Evolutionary conservation across 2,329 filamentous ascomycete species (phyloP).

Genomic region (Neofusicoccum cordaticola): DNA sequence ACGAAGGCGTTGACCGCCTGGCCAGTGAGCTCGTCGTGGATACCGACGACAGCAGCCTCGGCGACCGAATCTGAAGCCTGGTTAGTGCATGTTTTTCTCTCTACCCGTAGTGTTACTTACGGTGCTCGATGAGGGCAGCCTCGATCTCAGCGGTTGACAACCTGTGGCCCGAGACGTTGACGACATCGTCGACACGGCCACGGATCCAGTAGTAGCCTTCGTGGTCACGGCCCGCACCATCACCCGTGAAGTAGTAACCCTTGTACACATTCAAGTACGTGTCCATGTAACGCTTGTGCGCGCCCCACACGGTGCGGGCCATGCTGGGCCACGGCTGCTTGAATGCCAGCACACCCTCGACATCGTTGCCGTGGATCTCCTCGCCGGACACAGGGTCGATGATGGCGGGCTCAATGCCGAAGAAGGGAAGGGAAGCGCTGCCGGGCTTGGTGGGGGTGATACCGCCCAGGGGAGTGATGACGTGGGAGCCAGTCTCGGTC

Average conservation of each 20-base stretch:
- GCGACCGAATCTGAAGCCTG: constrained; percentile 63
- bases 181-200: constrained; percentile 95
- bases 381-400: constrained; percentile 94
- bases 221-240: constrained; percentile 92
- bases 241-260: constrained; percentile 94
- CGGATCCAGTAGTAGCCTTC: constrained; percentile 99
- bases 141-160: constrained; percentile 97
- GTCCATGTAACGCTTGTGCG: constrained; percentile 98
- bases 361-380: constrained; percentile 91
- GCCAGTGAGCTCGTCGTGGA: constrained; percentile 88
- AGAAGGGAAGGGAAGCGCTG: constrained; percentile 93
- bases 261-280: constrained; percentile 98
- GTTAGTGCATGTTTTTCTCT: constrained; percentile 22
- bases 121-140: constrained; percentile 90
- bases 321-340: constrained; percentile 99
- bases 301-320: constrained; percentile 95
- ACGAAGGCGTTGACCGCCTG: constrained; percentile 98
- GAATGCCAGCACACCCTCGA: constrained; percentile 94
- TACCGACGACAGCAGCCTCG: constrained; percentile 92
- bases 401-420: constrained; percentile 95
- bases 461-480: constrained; percentile 89
- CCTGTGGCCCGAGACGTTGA: constrained; percentile 95
- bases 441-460: constrained; percentile 96
- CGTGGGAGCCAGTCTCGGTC: constrained; percentile 95
- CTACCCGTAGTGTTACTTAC: constrained; percentile 38